Conservation (phyloP, 345 rosid genomes). For the Salix viminalis region DNA sequence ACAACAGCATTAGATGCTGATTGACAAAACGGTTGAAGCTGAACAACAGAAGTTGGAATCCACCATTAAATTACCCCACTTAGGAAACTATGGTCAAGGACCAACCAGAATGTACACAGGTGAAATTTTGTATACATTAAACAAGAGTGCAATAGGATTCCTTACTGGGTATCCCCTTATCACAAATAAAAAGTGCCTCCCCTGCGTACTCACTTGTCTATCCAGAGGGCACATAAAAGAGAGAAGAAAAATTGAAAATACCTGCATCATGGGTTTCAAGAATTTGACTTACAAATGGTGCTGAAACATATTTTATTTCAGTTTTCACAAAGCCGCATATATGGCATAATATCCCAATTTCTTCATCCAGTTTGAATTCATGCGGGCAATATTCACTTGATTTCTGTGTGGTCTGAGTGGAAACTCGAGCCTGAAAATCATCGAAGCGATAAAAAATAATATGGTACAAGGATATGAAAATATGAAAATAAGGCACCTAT, state of each 20-base stretch:
- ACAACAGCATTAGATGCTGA: not conserved
- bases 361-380: slow-evolving; percentile 61
- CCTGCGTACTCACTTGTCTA: not conserved
- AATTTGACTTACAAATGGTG: slow-evolving; percentile 77
- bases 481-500: not conserved
- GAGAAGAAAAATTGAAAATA: not conserved
- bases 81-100: not conserved
- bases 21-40: not conserved
- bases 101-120: not conserved
- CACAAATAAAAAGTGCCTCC: not conserved
- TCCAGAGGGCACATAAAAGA: not conserved
- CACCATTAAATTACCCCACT: not conserved
- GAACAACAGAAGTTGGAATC: not conserved
- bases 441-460: slow-evolving; percentile 5
- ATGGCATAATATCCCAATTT: slow-evolving; percentile 66
- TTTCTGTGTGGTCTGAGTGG: slow-evolving; percentile 36
- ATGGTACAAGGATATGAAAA: not conserved
- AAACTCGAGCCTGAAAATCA: slow-evolving; percentile 29
- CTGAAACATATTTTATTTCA: slow-evolving; percentile 68
- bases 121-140: not conserved
- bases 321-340: slow-evolving; percentile 66
- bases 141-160: not conserved
- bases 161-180: not conserved
- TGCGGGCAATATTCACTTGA: slow-evolving; percentile 52
- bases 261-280: not conserved